phyloP scores from a whole-genome alignment of 2,329 filamentous ascomycete genomes.

The Ceratocystis cubensis region DNA sequence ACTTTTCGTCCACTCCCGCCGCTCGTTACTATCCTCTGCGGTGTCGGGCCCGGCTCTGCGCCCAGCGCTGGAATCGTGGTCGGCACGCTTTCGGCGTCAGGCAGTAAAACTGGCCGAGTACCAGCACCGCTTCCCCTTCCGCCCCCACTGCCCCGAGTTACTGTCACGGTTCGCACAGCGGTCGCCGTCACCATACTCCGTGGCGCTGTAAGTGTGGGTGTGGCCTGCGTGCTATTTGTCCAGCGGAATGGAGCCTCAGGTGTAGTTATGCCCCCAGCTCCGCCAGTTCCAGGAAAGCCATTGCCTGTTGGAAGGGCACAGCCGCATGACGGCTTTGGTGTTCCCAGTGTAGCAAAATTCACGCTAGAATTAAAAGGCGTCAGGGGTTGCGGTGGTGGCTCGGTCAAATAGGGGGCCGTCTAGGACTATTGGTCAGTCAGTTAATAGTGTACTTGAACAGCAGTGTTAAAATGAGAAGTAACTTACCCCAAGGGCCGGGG shows the following conservation, averaged over 20 bases:
- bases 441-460: background rate
- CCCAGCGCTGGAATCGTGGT: slow-evolving; percentile 18
- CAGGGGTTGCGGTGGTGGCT: slow-evolving; percentile 15
- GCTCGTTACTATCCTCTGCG: background rate
- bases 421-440: slow-evolving; percentile 3
- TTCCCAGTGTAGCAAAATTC: slow-evolving; percentile 17
- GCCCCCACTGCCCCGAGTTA: background rate
- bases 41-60: slow-evolving; percentile 4
- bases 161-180: slow-evolving; percentile 15
- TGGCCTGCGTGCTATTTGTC: slow-evolving; percentile 4
- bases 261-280: background rate
- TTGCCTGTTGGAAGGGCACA: background rate
- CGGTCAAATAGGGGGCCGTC: background rate
- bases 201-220: background rate
- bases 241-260: slow-evolving; percentile 1
- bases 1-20: background rate
- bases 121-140: background rate
- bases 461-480: background rate
- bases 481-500: background rate
- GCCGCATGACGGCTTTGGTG: background rate
- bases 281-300: background rate
- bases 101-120: slow-evolving; percentile 6
- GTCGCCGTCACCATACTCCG: slow-evolving; percentile 14
- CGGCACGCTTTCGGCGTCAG: slow-evolving; percentile 15
- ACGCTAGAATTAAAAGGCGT: slow-evolving; percentile 19